Percentiles rank a stretch among this genome's conserved stretches.
These are phyloP conservation scores for Parsonsia alboflavescens DNA, from an alignment of 257 asterid species.

Conservation along the genomic window DNA sequence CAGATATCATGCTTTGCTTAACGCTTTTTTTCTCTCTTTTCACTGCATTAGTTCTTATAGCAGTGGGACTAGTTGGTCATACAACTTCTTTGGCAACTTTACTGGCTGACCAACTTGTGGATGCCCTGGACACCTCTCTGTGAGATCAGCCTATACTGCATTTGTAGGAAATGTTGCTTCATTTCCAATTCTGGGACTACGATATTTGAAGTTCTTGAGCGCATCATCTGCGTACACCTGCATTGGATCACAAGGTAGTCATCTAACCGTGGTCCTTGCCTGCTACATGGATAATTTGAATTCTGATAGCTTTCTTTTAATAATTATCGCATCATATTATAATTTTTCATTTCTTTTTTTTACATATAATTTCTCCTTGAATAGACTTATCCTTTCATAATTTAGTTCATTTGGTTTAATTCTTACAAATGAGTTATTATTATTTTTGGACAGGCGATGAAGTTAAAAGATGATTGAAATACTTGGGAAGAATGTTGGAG, in stretches of 20 bases:
- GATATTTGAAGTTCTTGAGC: conserved; percentile 21
- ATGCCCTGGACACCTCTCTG: conserved; percentile 2
- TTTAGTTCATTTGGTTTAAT: too few species aligned
- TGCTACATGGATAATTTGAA: too few species aligned
- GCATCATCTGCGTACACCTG: conserved; percentile 8
- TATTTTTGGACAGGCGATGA: too few species aligned
- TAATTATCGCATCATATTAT: too few species aligned
- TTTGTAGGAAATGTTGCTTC: conserved; percentile 6
- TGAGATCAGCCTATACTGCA: background rate
- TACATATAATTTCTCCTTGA: too few species aligned
- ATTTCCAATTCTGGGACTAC: conserved; percentile 19
- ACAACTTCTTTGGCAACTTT: conserved; percentile 14
- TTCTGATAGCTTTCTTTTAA: too few species aligned
- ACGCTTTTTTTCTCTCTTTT: background rate
- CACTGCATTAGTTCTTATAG: conserved; percentile 18
- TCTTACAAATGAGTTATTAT: too few species aligned
- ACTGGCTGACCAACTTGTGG: conserved; percentile 9
- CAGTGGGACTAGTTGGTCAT: conserved; percentile 24
- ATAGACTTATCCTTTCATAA: too few species aligned
- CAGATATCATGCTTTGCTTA: too few species aligned
- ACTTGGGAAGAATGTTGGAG: too few species aligned
- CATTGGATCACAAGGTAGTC: conserved; percentile 23
- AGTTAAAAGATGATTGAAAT: too few species aligned
- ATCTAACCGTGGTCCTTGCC: conserved; percentile 7
- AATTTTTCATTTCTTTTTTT: too few species aligned